These are phyloP conservation scores for Albizia julibrissin DNA, from an alignment of 306 rosid genomes.

Conservation along the genomic window DNA sequence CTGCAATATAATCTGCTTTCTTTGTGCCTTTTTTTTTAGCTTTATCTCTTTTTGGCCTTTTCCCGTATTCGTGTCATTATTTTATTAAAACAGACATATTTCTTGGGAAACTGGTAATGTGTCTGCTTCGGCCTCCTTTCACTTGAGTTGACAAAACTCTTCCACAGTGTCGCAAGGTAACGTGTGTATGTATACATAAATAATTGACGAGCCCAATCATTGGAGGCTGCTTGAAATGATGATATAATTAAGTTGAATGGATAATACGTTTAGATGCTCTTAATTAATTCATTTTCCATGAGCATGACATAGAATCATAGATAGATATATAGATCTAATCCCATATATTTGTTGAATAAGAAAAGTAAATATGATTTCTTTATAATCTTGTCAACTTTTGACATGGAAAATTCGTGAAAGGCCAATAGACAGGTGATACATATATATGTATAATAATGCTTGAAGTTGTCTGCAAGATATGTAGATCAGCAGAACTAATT, in stretches of 20 bases:
- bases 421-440: neutral
- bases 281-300: neutral
- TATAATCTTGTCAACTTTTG: neutral
- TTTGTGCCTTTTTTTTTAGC: neutral
- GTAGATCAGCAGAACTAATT: neutral
- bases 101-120: constrained; percentile 1
- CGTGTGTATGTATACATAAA: neutral
- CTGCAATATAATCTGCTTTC: neutral
- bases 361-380: neutral
- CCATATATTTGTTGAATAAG: neutral
- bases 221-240: constrained; percentile 14
- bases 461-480: constrained; percentile 23
- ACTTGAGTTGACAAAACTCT: constrained; percentile 16
- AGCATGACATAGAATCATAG: neutral
- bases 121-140: constrained; percentile 16
- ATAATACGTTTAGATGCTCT: neutral
- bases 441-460: neutral
- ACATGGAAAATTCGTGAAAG: neutral
- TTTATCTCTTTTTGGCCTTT: neutral
- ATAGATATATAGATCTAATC: neutral
- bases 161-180: neutral
- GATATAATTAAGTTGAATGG: neutral
- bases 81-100: neutral
- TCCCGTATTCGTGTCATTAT: neutral
- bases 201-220: constrained; percentile 33